Evolutionary conservation across 768 basidiomycete genomes (phyloP), one percentile per base, ranked within the genome.

Genomic region (Cystobasidium ongulense): DNA sequence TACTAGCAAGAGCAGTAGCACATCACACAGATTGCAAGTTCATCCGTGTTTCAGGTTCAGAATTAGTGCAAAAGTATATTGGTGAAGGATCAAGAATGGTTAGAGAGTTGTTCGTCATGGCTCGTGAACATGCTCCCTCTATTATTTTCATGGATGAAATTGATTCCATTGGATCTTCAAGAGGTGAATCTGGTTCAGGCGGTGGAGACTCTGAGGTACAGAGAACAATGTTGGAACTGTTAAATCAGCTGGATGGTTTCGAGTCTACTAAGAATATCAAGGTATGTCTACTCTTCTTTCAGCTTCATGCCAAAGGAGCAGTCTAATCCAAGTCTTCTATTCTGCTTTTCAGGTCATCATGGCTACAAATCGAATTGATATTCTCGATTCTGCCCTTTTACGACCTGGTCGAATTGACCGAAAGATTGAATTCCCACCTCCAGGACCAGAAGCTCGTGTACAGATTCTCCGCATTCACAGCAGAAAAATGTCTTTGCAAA

Each of bases 141-240:
- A 96, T 98, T 83, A 96, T 98, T 80, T 97, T 98, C 84, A 96
- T 98, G 94, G 95, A 97, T 81, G 95, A 97, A 83, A 97, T 98
- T 76, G 95, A 98, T 82, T 92, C 91, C 23, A 98, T 98, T 79
- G 95, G 95, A 68, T 90, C 89, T 76, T 92, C 91, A 76, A 83
- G 94, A 80, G 92, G 94, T 13, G 91, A 93, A 76, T 83, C 85
- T 36, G 88, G 88, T 8, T 85, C 84, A 25, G 86, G 87, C 7
- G 84, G 85, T 33, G 90, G 91, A 0, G 91, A 93, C 78, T 90
- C 89, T 1, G 91, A 92, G 81, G 91, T 92, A 73, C 90, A 93
- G 83, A 83, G 91, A 68, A 93, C 91, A 72, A 92, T 92, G 91
- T 81, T 92, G 82, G 91, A 93, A 81, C 80, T 93, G 81, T 81